These are phyloP conservation scores for Linum tenue DNA, from an alignment of 345 rosid genomes.

Conservation along the genomic window DNA sequence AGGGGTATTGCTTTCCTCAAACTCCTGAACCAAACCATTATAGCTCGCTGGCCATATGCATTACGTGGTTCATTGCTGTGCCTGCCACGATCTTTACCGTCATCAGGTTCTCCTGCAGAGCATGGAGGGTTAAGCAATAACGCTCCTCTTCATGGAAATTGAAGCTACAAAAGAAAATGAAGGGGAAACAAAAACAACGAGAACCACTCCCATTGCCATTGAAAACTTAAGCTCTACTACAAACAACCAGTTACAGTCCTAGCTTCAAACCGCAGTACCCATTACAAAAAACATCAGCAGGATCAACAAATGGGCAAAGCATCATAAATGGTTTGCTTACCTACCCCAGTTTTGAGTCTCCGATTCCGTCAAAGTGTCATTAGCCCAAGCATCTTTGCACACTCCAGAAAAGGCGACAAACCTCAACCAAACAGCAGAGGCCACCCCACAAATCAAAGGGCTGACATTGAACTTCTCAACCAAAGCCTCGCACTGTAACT, in stretches of 20 bases:
- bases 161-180: background rate
- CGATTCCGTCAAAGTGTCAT: conserved; percentile 39
- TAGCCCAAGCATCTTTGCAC: conserved; percentile 52
- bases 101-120: conserved; percentile 27
- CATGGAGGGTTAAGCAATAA: too few species aligned
- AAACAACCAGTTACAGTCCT: background rate
- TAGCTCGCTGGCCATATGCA: conserved; percentile 51
- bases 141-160: background rate
- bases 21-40: conserved; percentile 48
- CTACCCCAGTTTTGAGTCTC: conserved; percentile 40
- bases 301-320: background rate
- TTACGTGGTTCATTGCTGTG: conserved; percentile 39
- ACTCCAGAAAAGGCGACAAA: conserved; percentile 40
- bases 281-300: background rate
- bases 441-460: conserved; percentile 57
- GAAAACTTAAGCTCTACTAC: background rate
- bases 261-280: background rate
- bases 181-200: background rate
- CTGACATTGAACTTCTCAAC: conserved; percentile 45
- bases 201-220: background rate
- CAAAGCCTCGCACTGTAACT: conserved; percentile 63
- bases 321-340: background rate
- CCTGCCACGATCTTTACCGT: conserved; percentile 16
- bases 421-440: conserved; percentile 46
- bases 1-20: conserved; percentile 45